These are phyloP conservation scores for Fragaria iinumae DNA, from an alignment of 306 rosid species.

Conservation along the genomic window DNA sequence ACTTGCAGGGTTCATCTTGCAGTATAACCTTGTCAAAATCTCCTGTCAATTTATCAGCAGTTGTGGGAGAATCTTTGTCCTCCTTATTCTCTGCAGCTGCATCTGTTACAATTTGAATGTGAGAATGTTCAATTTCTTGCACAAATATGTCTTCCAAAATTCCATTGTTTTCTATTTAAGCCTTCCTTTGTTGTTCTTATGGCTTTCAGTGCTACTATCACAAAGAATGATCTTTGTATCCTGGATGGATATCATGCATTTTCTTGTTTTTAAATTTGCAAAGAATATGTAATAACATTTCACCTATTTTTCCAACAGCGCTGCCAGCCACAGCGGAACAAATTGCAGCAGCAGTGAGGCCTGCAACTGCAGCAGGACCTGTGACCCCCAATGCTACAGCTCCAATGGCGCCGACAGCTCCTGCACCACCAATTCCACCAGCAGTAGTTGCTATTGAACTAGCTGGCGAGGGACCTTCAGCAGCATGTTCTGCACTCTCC, in stretches of 20 bases:
- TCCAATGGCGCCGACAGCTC: conserved; percentile 77
- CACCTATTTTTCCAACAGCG: conserved; percentile 19
- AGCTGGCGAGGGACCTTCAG: conserved; percentile 49
- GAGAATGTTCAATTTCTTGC: background rate
- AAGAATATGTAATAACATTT: background rate
- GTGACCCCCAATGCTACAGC: conserved; percentile 79
- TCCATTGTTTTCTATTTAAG: background rate
- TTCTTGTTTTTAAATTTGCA: background rate
- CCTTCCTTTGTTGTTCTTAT: background rate
- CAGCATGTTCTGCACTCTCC: conserved; percentile 68
- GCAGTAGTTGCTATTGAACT: conserved; percentile 56
- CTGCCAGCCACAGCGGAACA: conserved; percentile 73
- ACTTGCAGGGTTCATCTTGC: conserved; percentile 86
- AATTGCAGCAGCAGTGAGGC: conserved; percentile 82
- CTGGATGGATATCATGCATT: background rate
- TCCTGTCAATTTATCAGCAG: conserved; percentile 53
- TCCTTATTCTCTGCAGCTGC: conserved; percentile 50
- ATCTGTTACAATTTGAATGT: conserved; percentile 27
- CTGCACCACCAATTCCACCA: conserved; percentile 67
- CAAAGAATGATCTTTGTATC: background rate
- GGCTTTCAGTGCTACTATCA: background rate
- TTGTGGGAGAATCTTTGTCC: conserved; percentile 60
- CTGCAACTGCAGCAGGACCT: conserved; percentile 80
- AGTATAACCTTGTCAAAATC: conserved; percentile 71
- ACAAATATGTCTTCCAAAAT: background rate